Percentiles rank a stretch among this genome's conserved stretches.
These are phyloP conservation scores for Arachis stenosperma DNA, from an alignment of 306 rosid genomes.

Conservation along the genomic window DNA sequence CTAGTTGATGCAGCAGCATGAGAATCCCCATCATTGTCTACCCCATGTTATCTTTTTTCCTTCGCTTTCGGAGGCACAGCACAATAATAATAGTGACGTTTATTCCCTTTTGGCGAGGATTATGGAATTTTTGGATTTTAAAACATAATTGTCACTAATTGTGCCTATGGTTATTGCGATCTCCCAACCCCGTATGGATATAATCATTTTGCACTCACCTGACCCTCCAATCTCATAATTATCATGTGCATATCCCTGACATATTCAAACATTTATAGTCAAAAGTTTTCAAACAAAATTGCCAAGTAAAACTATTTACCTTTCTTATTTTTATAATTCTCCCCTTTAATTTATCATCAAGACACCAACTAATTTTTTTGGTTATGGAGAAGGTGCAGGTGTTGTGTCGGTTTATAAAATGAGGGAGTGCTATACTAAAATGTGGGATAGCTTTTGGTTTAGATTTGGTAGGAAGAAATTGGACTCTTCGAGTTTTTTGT, in stretches of 20 bases:
- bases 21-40: constrained; percentile 19
- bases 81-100: constrained; percentile 32
- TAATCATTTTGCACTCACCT: constrained; percentile 26
- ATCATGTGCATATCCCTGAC: background rate
- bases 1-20: background rate
- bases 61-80: constrained; percentile 37
- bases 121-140: constrained; percentile 34
- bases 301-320: background rate
- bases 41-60: background rate
- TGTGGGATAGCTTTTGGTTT: too few relatives aligned
- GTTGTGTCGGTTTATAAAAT: too few relatives aligned
- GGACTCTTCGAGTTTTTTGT: too few relatives aligned
- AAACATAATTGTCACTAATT: constrained; percentile 33
- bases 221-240: constrained; percentile 34
- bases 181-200: constrained; percentile 16
- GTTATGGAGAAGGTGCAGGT: too few relatives aligned
- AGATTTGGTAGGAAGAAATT: too few relatives aligned
- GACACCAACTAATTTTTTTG: too few relatives aligned
- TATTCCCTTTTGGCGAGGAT: constrained; percentile 43
- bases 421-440: too few relatives aligned
- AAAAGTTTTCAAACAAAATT: constrained; percentile 25
- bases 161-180: constrained; percentile 34
- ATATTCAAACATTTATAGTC: constrained; percentile 34
- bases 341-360: too few relatives aligned
- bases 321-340: background rate